phyloP scores from a whole-genome alignment of 768 basidiomycete species.

The Chlorophyllum brunneum region DNA sequence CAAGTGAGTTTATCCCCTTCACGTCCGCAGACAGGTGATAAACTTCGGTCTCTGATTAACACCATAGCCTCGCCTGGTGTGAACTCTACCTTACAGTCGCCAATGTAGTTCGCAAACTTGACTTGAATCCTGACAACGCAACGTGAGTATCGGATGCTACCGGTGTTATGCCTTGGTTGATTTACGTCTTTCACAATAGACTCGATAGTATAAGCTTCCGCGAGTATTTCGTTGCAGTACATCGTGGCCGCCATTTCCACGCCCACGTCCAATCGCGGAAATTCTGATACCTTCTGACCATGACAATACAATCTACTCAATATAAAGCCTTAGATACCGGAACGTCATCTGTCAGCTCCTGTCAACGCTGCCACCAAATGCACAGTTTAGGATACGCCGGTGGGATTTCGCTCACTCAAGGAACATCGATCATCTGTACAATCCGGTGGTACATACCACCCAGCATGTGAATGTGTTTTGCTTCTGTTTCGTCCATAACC shows the following conservation, averaged over 20 bases:
- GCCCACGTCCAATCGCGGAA: constrained; percentile 21
- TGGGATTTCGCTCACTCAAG: too few relatives aligned
- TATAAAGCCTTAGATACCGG: too few relatives aligned
- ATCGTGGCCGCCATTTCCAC: constrained; percentile 29
- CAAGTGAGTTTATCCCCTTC: constrained; percentile 27
- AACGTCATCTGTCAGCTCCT: too few relatives aligned
- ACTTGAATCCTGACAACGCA: constrained; percentile 18
- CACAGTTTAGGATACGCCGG: too few relatives aligned
- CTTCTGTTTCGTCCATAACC: too few relatives aligned
- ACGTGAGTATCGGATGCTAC: constrained; percentile 2
- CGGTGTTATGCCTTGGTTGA: background rate
- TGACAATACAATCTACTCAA: too few relatives aligned
- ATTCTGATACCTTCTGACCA: background rate
- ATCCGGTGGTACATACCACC: too few relatives aligned
- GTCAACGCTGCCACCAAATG: too few relatives aligned
- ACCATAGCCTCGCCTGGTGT: constrained; percentile 28
- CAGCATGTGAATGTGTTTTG: too few relatives aligned
- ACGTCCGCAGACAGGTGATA: background rate
- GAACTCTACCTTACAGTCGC: constrained; percentile 29
- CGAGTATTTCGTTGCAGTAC: constrained; percentile 34
- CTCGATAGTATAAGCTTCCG: constrained; percentile 29
- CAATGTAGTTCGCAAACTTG: constrained; percentile 29
- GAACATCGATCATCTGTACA: too few relatives aligned
- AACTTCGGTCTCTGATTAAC: background rate
- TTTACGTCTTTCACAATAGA: constrained; percentile 15